A percentile compares a stretch with the other conserved stretches of the same genome.
phyloP scores from a whole-genome alignment of 1,284 basidiomycete species.

The Apiotrichum gracile region DNA sequence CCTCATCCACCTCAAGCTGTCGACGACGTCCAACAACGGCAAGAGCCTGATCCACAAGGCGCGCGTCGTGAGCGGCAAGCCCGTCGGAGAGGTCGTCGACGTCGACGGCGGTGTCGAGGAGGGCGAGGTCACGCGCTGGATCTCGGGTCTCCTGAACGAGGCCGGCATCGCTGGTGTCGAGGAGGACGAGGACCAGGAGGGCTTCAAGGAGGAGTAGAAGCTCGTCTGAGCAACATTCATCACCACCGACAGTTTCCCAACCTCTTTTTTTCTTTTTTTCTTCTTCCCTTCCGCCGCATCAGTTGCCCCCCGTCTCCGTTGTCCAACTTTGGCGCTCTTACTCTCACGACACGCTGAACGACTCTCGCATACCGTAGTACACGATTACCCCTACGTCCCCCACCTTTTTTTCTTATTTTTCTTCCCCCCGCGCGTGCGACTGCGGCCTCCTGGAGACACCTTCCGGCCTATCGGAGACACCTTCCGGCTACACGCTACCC shows the following conservation, averaged over 20 bases:
- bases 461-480: too few relatives aligned
- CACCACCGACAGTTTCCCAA: not conserved
- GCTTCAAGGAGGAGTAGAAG: constrained; percentile 26
- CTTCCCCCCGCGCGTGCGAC: too few relatives aligned
- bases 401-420: too few relatives aligned
- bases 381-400: too few relatives aligned
- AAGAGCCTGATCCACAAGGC: constrained; percentile 40
- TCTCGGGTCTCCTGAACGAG: constrained; percentile 27
- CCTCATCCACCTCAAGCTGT: constrained; percentile 31
- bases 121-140: constrained; percentile 38
- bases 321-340: not conserved
- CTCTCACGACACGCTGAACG: too few relatives aligned
- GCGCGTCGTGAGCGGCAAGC: constrained; percentile 28
- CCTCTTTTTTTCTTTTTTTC: not conserved
- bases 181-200: constrained; percentile 13
- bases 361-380: too few relatives aligned
- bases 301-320: not conserved
- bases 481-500: too few relatives aligned
- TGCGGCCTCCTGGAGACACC: too few relatives aligned
- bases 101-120: constrained; percentile 40
- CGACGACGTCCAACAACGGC: constrained; percentile 42
- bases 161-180: constrained; percentile 36
- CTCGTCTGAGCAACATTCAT: not conserved
- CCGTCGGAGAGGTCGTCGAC: constrained; percentile 40
- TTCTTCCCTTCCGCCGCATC: not conserved